Percentiles rank a stretch among this genome's conserved stretches.
These are phyloP conservation scores for Coemansia sp. DNA, from an alignment of 192 early-diverging fungal species.

Conservation along the genomic window DNA sequence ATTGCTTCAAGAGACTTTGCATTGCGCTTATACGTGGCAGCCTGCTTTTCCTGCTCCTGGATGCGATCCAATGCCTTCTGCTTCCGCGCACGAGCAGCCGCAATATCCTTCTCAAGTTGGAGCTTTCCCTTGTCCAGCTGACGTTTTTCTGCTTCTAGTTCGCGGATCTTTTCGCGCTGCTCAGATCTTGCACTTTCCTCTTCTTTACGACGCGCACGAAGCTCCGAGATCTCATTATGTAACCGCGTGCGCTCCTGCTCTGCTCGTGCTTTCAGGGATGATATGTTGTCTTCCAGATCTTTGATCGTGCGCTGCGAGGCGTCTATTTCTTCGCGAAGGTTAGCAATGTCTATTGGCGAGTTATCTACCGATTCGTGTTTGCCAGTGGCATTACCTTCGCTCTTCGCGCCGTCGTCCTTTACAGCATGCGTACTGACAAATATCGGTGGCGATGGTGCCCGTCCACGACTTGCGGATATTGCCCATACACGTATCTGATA, in stretches of 20 bases:
- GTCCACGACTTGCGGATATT: slow-evolving; percentile 37
- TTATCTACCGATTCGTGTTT: neutral
- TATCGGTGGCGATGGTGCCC: slow-evolving; percentile 33
- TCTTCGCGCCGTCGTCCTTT: neutral
- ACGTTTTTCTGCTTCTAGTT: slow-evolving; percentile 44
- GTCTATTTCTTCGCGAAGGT: slow-evolving; percentile 16
- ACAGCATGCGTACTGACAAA: slow-evolving; percentile 36
- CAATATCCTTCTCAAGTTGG: slow-evolving; percentile 24
- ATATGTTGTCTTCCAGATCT: slow-evolving; percentile 15
- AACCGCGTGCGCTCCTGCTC: slow-evolving; percentile 29
- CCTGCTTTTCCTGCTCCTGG: slow-evolving; percentile 25
- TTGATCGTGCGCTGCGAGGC: slow-evolving; percentile 11
- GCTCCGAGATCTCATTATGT: slow-evolving; percentile 29
- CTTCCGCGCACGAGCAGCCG: slow-evolving; percentile 21
- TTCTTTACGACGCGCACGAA: slow-evolving; percentile 31
- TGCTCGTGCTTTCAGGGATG: slow-evolving; percentile 13
- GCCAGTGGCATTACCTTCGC: neutral
- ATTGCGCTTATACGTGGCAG: slow-evolving; percentile 17
- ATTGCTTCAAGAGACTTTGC: slow-evolving; percentile 20
- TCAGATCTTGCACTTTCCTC: slow-evolving; percentile 21
- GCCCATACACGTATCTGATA: slow-evolving; percentile 49
- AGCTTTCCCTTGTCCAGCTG: slow-evolving; percentile 28
- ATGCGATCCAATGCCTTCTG: slow-evolving; percentile 28
- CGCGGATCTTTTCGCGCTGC: slow-evolving; percentile 34
- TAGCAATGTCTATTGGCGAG: slow-evolving; percentile 11